Evolutionary conservation across 1,284 basidiomycete genomes (phyloP).

Genomic region (Ganoderma sinense): DNA sequence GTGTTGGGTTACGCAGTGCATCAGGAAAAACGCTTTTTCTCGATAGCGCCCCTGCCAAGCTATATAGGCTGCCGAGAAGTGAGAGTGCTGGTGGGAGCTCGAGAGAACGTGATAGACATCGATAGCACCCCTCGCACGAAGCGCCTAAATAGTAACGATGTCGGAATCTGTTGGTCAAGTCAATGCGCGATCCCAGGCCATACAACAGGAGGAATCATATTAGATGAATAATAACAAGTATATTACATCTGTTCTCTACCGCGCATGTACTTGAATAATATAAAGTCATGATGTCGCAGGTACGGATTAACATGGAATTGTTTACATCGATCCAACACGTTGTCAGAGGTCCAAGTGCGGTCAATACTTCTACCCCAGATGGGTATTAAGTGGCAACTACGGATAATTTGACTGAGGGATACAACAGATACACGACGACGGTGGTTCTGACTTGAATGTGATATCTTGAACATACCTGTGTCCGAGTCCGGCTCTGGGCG

Average conservation of each 20-base stretch:
- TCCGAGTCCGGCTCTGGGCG: constrained; percentile 8
- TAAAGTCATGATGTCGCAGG: constrained; percentile 29
- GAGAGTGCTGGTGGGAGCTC: too few species aligned
- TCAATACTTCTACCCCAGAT: constrained; percentile 18
- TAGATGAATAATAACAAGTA: neutral
- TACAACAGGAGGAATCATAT: neutral
- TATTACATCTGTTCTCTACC: neutral
- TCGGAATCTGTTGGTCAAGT: too few species aligned
- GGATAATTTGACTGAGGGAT: constrained; percentile 25
- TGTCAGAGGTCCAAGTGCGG: constrained; percentile 18
- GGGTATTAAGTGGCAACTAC: constrained; percentile 28
- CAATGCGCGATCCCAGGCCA: too few species aligned
- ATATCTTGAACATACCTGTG: constrained; percentile 28
- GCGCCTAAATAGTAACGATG: too few species aligned
- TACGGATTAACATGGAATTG: constrained; percentile 33
- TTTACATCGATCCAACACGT: constrained; percentile 24
- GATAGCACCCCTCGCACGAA: too few species aligned
- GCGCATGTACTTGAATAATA: constrained; percentile 17
- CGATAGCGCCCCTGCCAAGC: too few species aligned
- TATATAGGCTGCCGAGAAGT: too few species aligned
- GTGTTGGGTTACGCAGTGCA: too few species aligned
- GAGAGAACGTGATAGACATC: too few species aligned
- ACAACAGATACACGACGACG: constrained; percentile 29
- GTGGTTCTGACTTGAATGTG: constrained; percentile 24
- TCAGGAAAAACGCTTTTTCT: neutral